These are phyloP conservation scores for Agarophyton chilense DNA, from an alignment of 23 red algal genomes.

Conservation along the genomic window DNA sequence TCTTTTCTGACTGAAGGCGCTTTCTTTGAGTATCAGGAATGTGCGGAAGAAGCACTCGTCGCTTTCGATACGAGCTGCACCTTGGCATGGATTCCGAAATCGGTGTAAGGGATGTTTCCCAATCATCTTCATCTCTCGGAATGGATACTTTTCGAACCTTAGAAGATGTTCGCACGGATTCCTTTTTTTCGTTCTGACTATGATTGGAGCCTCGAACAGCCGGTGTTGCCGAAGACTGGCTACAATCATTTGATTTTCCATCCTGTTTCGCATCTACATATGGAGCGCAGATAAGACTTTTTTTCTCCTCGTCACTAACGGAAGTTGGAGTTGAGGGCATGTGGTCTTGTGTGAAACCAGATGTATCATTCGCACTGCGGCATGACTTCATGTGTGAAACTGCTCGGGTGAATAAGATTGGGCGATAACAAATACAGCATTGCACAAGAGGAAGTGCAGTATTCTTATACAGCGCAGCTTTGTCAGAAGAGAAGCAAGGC, in stretches of 20 bases:
- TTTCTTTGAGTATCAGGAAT: background rate
- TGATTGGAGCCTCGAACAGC: background rate
- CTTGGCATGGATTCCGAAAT: background rate
- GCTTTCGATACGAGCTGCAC: background rate
- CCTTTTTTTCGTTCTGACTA: background rate
- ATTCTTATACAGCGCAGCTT: background rate
- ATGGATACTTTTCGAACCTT: background rate
- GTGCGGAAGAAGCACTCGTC: background rate
- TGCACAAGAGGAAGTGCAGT: background rate
- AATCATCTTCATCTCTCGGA: conserved; percentile 6
- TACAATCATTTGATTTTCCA: background rate
- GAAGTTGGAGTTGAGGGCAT: background rate
- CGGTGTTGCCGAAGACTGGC: background rate
- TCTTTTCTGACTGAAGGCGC: background rate
- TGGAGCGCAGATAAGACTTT: background rate
- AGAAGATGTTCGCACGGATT: background rate
- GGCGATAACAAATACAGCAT: background rate
- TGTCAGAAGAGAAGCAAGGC: background rate
- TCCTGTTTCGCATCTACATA: background rate
- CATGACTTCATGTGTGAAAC: background rate
- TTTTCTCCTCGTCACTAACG: background rate
- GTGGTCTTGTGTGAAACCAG: background rate
- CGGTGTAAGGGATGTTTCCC: background rate
- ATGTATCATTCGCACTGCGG: background rate
- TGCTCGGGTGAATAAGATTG: background rate